Percentiles rank a stretch among this genome's conserved stretches.
phyloP scores from a whole-genome alignment of 768 basidiomycete species.

The Candolleomyces aberdarensis region DNA sequence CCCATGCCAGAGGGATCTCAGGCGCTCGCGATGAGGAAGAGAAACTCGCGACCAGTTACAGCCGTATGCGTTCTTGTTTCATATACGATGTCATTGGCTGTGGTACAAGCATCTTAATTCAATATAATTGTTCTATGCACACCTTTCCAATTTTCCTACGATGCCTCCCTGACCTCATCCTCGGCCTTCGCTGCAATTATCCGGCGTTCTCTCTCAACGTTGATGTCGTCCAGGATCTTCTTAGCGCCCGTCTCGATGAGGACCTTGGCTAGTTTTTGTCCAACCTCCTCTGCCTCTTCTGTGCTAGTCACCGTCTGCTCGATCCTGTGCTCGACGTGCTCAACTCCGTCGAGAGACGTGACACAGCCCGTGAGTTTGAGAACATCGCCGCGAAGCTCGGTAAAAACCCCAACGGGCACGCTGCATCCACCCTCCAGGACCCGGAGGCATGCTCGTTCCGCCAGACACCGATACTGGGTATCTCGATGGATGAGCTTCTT shows the following conservation, averaged over 20 bases:
- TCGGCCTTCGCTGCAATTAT: constrained; percentile 37
- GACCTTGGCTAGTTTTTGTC: constrained; percentile 58
- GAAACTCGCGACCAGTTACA: constrained; percentile 18
- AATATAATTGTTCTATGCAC: not conserved
- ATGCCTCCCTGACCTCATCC: constrained; percentile 19
- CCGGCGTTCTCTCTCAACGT: constrained; percentile 54
- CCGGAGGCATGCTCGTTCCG: constrained; percentile 86
- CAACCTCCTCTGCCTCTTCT: constrained; percentile 67
- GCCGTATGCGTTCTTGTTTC: constrained; percentile 17
- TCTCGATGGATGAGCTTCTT: constrained; percentile 67
- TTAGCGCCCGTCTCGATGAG: constrained; percentile 72
- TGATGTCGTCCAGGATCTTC: constrained; percentile 81
- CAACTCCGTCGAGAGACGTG: constrained; percentile 72
- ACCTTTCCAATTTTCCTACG: constrained; percentile 5
- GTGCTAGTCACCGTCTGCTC: constrained; percentile 45
- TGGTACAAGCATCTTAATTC: constrained; percentile 21
- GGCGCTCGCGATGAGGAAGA: constrained; percentile 75
- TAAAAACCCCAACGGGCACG: constrained; percentile 87
- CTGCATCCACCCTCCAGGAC: constrained; percentile 96
- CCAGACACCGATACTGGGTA: constrained; percentile 73
- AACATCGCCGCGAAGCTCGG: constrained; percentile 36
- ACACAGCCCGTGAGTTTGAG: constrained; percentile 79
- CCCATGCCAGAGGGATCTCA: constrained; percentile 44
- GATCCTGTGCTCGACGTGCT: constrained; percentile 67
- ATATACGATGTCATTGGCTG: constrained; percentile 23